phyloP scores from a whole-genome alignment of 345 rosid genomes.

The Pistacia integerrima region DNA sequence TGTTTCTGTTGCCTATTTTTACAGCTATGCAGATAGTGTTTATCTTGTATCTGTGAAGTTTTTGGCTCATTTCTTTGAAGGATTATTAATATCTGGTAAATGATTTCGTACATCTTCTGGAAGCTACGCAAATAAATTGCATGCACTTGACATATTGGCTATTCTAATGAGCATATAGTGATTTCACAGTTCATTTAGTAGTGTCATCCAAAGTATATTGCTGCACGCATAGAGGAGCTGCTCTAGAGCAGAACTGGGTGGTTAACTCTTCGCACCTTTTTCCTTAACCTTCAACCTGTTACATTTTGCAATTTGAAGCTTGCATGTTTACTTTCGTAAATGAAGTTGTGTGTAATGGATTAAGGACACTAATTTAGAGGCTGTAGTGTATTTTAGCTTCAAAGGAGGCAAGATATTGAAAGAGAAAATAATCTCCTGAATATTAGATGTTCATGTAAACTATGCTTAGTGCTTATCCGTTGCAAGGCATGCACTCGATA shows the following conservation, averaged over 20 bases:
- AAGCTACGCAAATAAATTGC: background rate
- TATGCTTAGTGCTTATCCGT: background rate
- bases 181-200: background rate
- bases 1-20: background rate
- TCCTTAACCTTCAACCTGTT: background rate
- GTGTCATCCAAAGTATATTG: background rate
- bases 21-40: background rate
- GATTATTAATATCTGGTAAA: background rate
- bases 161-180: background rate
- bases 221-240: conserved; percentile 5
- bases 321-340: background rate
- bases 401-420: background rate
- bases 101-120: background rate
- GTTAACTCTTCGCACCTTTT: background rate
- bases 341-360: background rate
- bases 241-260: background rate
- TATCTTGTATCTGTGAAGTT: background rate
- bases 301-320: background rate
- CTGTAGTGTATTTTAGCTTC: background rate
- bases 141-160: background rate
- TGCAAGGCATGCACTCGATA: background rate
- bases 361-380: conserved; percentile 1
- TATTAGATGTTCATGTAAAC: background rate
- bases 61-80: background rate
- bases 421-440: background rate